These are phyloP conservation scores for Penicillium sp. DNA, from an alignment of 2,329 filamentous ascomycete genomes.

Conservation along the genomic window DNA sequence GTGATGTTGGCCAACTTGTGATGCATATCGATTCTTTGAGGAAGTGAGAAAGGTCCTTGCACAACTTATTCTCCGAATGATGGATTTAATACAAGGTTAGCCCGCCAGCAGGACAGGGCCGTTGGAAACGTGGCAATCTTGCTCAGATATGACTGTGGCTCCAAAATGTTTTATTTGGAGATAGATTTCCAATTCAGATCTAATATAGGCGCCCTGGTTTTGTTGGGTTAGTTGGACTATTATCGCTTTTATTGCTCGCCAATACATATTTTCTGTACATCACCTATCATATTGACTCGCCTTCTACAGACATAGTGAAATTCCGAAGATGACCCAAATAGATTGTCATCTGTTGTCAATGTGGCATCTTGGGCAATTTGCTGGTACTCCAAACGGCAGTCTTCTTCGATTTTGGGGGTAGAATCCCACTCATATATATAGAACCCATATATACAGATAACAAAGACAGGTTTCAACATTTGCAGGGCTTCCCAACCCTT, in stretches of 20 bases:
- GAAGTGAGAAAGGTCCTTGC: too few species aligned
- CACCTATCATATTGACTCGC: not conserved
- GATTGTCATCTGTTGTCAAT: not conserved
- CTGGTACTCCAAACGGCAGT: too few species aligned
- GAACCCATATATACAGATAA: too few species aligned
- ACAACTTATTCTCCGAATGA: too few species aligned
- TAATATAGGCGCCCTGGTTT: not conserved
- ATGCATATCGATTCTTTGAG: too few species aligned
- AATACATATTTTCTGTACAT: not conserved
- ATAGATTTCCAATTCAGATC: not conserved
- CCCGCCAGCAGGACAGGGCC: not conserved
- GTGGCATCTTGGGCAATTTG: not conserved
- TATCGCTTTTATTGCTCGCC: not conserved
- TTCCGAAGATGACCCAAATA: not conserved
- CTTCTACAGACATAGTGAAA: not conserved
- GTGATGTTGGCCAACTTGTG: too few species aligned
- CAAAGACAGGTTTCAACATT: not conserved
- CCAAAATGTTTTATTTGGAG: not conserved
- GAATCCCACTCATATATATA: too few species aligned
- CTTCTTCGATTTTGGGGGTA: too few species aligned
- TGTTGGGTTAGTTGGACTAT: rapidly evolving
- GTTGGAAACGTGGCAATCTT: not conserved
- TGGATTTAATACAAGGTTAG: too few species aligned
- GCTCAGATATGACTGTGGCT: not conserved
- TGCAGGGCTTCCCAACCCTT: not conserved